Conservation (phyloP, 2,329 filamentous ascomycete genomes). For the Cadophora sp. region DNA sequence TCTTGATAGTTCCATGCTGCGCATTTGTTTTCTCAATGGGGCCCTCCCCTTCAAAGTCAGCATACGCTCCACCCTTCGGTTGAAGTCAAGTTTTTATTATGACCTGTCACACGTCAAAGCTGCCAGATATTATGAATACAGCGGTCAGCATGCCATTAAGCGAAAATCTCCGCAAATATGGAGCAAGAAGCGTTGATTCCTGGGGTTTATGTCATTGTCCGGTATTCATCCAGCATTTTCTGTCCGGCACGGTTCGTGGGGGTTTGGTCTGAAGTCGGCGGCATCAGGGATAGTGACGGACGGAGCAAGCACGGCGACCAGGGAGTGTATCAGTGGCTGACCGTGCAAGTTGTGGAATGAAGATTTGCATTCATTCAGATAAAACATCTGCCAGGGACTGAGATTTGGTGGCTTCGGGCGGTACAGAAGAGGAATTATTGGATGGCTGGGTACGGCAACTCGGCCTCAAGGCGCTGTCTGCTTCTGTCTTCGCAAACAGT, state of each 20-base stretch:
- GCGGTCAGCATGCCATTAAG: constrained; percentile 4
- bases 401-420: constrained; percentile 6
- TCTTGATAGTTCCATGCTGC: background rate
- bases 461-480: background rate
- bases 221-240: background rate
- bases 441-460: background rate
- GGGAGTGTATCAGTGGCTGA: background rate
- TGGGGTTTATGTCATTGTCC: background rate
- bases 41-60: background rate
- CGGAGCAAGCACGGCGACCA: background rate
- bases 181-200: constrained; percentile 5
- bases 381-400: background rate
- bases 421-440: background rate
- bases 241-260: background rate
- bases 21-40: background rate
- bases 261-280: background rate
- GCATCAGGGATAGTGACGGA: background rate
- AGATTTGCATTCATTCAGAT: no score
- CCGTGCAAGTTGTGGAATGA: constrained; percentile 1
- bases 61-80: background rate
- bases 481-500: background rate
- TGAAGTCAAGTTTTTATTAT: background rate
- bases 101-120: constrained; percentile 14
- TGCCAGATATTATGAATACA: constrained; percentile 7
- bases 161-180: constrained; percentile 12